Base-by-base conservation (phyloP, 306 rosid species). In the Elaeagnus macrophylla region DNA sequence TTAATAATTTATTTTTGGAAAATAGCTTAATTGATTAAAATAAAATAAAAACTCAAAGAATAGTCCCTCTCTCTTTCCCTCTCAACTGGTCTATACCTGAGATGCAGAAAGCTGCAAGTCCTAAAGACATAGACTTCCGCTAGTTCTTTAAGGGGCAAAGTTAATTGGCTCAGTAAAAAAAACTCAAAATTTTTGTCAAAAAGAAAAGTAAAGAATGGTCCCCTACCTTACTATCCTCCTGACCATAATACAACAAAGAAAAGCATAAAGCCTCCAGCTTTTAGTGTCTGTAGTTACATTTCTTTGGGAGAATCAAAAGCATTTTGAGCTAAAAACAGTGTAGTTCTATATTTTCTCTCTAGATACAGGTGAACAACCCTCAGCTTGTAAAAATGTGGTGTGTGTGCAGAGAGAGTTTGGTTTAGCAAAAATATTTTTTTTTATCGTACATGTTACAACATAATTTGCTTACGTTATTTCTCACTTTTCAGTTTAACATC, bases 221-320 rank as follows among this genome's bases (percentile, higher is more conserved):
- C 88, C 72, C 88, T 71, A 15, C 15, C 57, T 59, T 66, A 75
- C 67, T 37, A 76, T 25, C 32, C 32, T 25, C 32, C 32, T 72
- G 79, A 64, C 59, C 54, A 64, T 41, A 74, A 71, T 62, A 65
- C 79, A 77, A 66, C 32, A 71, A 66, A 70, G 71, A 70, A 80
- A 78, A 66, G 83, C 77, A 75, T 59, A 39, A 55, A 11, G 37
- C 60, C 72, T 75, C 60, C 83, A 81, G 85, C 85, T 81, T 81
- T 84, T 85, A 75, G 65, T 74, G 75, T 62, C 78, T 72, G 79
- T 75, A 74, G 72, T 65, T 64, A 61, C 76, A 72, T 71, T 75
- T 82, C 79, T 68, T 79, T 54, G 89, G 95, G 82, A 82, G 71
- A 65, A 81, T 77, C 84, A 66, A 81, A 76, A 81, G 82, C 61